Evolutionary conservation across 306 rosid species (phyloP), one percentile per base, ranked within the genome.

Genomic region (Trifolium pratense): DNA sequence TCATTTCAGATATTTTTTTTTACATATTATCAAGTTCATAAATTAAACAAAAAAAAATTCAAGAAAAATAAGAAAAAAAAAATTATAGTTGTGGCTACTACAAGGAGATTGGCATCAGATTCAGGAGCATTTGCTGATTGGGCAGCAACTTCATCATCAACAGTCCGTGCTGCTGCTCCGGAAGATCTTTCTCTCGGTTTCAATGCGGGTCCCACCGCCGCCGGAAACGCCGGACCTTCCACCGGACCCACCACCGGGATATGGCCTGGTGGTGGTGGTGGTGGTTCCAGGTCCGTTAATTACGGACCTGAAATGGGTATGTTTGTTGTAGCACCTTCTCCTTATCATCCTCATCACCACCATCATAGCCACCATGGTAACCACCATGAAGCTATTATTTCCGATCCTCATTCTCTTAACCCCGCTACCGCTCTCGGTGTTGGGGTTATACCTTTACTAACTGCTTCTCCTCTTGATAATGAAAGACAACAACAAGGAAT

Each of bases 71-170:
- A 31, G 5, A 31, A 5, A 11, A 11, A 20, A 10, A 9, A 0
- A 9, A 20, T 53, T 4, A 36, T 59, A 29, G 96, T 88, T 89
- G 97, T 94, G 98, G 98, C 98, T 91, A 94, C 98, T 86, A 87
- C 97, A 84, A 89, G 97, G 91, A 86, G 97, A 80, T 73, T 89
- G 43, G 86, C 94, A 74, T 93, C 97, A 37, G 98, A 91, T 81
- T 87, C 98, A 40, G 97, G 97, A 42, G 98, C 97, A 34, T 94
- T 91, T 45, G 96, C 96, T 1, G 98, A 91, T 70, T 94, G 98
- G 98, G 91, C 86, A 48, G 84, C 89, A 14, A 57, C 97, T 2
- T 71, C 93, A 0, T 53, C 96, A 16, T 74, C 86, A 52, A 26
- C 76, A 49, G 71, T 79, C 10, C 69, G 69, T 55, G 73, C 83